These are phyloP conservation scores for Colletotrichum tropicale DNA, from an alignment of 2,329 filamentous ascomycete genomes.

Conservation along the genomic window DNA sequence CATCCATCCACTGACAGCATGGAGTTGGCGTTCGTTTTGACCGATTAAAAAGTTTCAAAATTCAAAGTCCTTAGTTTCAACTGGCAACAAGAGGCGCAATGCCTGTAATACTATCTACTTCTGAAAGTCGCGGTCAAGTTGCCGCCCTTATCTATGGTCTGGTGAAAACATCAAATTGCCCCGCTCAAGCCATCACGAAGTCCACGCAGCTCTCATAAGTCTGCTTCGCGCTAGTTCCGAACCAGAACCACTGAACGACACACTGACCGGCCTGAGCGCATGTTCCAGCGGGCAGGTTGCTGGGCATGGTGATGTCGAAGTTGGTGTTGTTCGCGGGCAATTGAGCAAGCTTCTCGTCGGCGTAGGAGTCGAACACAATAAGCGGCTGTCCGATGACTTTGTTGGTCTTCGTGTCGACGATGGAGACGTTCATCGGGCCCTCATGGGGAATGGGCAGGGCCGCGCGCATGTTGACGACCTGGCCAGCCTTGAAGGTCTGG, in stretches of 20 bases:
- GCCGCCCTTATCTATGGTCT: not conserved
- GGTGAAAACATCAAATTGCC: not conserved
- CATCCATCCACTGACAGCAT: too few relatives aligned
- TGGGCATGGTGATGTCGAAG: constrained; percentile 46
- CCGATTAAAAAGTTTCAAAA: too few relatives aligned
- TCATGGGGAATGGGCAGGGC: constrained; percentile 48
- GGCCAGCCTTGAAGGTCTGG: constrained; percentile 45
- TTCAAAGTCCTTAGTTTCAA: not conserved
- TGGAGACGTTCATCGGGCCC: constrained; percentile 58
- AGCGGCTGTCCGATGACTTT: constrained; percentile 55
- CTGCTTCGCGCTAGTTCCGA: constrained; percentile 37
- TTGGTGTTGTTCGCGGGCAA: constrained; percentile 46
- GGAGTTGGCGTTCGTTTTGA: too few relatives aligned
- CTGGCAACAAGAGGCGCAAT: not conserved
- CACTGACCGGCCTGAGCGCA: constrained; percentile 36
- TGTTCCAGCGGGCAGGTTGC: constrained; percentile 26
- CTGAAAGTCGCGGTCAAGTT: not conserved
- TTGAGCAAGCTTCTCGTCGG: constrained; percentile 42
- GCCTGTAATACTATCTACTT: not conserved
- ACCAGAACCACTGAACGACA: constrained; percentile 52
- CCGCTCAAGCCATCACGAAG: constrained; percentile 26
- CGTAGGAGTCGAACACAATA: constrained; percentile 60
- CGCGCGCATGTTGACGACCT: constrained; percentile 46
- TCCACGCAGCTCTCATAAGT: constrained; percentile 45
- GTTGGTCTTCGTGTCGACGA: constrained; percentile 59